Evolutionary conservation across 192 early-diverging fungal species (phyloP).

Genomic region (Rhizoclosmatium globosum): DNA sequence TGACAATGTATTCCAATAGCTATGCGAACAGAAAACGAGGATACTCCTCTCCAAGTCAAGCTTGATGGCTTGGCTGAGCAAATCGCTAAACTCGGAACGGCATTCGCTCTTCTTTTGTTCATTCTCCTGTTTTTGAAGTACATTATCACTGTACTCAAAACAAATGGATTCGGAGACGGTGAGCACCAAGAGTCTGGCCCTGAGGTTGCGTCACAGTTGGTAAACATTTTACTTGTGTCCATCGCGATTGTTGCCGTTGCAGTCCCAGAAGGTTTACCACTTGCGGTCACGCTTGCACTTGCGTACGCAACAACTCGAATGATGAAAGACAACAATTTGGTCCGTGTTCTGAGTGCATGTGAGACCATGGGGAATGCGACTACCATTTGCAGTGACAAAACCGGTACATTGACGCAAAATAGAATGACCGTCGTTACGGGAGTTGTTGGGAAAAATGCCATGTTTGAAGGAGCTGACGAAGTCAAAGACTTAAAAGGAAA

Average conservation of each 20-base stretch:
- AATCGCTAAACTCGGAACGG: conserved; percentile 94
- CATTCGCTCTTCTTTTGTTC: conserved; percentile 87
- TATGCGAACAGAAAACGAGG: conserved; percentile 81
- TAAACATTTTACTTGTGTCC: conserved; percentile 82
- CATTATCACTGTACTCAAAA: conserved; percentile 59
- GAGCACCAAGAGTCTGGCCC: conserved; percentile 28
- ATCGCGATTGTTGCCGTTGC: conserved; percentile 97
- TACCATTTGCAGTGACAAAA: conserved; percentile 99
- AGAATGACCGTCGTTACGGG: conserved; percentile 96
- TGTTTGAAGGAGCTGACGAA: conserved; percentile 63
- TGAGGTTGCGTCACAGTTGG: conserved; percentile 33
- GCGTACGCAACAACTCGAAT: conserved; percentile 94
- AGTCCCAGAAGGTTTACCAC: conserved; percentile 96
- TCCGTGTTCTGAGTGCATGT: conserved; percentile 93
- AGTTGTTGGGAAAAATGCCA: conserved; percentile 71
- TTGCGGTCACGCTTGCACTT: conserved; percentile 95
- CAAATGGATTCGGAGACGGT: conserved; percentile 26
- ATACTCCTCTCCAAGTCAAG: conserved; percentile 94
- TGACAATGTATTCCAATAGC: background rate
- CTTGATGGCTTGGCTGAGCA: conserved; percentile 87
- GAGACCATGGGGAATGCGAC: conserved; percentile 99
- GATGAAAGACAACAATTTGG: conserved; percentile 97
- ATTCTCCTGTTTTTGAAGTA: conserved; percentile 86
- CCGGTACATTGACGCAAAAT: conserved; percentile 98
- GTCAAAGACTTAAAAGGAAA: background rate